Evolutionary conservation across 176 grass and related monocot genomes (phyloP).

Genomic region (Triticum urartu): DNA sequence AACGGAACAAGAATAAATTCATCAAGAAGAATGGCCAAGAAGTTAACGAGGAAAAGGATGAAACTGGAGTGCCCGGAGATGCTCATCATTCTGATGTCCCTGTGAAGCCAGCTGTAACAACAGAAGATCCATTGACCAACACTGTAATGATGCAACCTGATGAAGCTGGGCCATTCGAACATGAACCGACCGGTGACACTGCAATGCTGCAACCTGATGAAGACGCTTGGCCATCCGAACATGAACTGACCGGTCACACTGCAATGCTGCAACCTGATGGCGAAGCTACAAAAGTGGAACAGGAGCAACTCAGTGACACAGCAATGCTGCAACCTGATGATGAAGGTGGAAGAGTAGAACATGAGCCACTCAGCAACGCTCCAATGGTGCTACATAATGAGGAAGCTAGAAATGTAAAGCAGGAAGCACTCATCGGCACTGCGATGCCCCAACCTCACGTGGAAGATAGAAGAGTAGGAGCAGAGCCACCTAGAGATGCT

Average conservation of each 20-base stretch:
- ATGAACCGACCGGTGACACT: background rate
- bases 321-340: background rate
- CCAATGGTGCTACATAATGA: background rate
- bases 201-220: background rate
- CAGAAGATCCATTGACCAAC: background rate
- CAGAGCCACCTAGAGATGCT: slow-evolving; percentile 7
- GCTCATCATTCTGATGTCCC: slow-evolving; percentile 16
- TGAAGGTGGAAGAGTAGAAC: background rate
- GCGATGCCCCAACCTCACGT: background rate
- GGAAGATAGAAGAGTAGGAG: background rate
- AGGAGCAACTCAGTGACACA: background rate
- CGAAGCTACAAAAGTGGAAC: background rate
- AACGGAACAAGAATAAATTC: slow-evolving; percentile 67
- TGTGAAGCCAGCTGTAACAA: slow-evolving; percentile 6
- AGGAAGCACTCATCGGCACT: background rate
- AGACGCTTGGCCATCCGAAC: background rate
- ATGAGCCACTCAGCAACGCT: background rate
- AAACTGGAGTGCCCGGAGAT: slow-evolving; percentile 29
- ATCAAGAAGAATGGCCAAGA: slow-evolving; percentile 40
- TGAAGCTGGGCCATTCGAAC: background rate
- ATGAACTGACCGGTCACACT: background rate
- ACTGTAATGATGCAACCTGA: background rate
- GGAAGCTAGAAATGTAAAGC: slow-evolving; percentile 9
- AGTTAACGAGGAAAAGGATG: slow-evolving; percentile 36
- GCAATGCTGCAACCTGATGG: background rate